These are phyloP conservation scores for Beta vulgaris DNA, from an alignment of 148 eudicot species.

Conservation along the genomic window DNA sequence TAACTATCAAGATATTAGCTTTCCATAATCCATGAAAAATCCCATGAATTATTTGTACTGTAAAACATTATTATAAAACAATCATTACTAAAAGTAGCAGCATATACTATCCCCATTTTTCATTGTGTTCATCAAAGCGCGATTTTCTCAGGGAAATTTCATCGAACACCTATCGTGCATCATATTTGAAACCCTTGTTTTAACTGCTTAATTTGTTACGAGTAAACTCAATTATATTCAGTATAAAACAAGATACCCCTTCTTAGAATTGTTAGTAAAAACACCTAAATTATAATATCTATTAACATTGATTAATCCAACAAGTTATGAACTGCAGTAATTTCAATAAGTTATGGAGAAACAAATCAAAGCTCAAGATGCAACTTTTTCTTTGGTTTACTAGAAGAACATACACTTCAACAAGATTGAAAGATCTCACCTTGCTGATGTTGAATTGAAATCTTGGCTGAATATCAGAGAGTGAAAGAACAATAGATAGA, in stretches of 20 bases:
- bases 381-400: neutral
- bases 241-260: too few species aligned
- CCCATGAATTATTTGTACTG: too few species aligned
- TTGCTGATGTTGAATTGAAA: neutral
- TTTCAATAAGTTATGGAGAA: neutral
- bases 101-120: neutral
- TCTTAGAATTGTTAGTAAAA: too few species aligned
- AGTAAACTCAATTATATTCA: too few species aligned
- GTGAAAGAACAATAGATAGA: neutral
- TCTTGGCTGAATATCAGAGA: neutral
- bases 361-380: neutral
- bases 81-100: neutral
- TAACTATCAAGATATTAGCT: neutral
- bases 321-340: neutral
- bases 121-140: neutral
- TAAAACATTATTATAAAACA: too few species aligned
- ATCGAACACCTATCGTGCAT: conserved; percentile 31
- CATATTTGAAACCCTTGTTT: neutral
- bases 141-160: conserved; percentile 19
- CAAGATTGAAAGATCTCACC: neutral
- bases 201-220: neutral
- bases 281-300: too few species aligned
- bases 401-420: neutral
- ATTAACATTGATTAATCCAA: too few species aligned
- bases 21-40: neutral